Conservation (phyloP, 192 early-diverging fungal species). For the Physocladia obscura region DNA sequence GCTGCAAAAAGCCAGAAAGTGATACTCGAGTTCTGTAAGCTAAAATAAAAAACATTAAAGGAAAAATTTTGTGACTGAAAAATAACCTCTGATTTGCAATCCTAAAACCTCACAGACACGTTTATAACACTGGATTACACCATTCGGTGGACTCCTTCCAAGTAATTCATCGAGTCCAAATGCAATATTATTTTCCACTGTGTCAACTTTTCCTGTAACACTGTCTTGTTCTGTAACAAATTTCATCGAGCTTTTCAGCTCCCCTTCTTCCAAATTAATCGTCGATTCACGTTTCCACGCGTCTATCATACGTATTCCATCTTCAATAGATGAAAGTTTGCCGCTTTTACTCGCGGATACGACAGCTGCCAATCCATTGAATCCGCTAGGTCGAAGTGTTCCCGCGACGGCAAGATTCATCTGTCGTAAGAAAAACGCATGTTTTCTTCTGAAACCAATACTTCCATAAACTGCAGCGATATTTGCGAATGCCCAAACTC, state of each 20-base stretch:
- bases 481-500: conserved; percentile 50
- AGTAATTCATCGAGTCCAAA: no score
- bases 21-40: background rate
- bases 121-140: conserved; percentile 65
- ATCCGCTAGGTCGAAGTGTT: conserved; percentile 17
- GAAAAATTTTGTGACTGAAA: background rate
- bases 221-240: conserved; percentile 21
- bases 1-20: conserved; percentile 5
- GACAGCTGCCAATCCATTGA: background rate
- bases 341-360: background rate
- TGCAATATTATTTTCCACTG: background rate
- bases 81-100: conserved; percentile 51
- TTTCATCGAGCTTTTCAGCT: background rate
- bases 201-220: conserved; percentile 20
- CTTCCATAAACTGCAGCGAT: conserved; percentile 61
- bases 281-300: conserved; percentile 4
- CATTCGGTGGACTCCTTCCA: conserved; percentile 39
- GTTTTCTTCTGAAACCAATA: conserved; percentile 62
- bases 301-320: background rate
- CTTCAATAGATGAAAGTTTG: background rate
- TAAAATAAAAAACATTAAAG: background rate
- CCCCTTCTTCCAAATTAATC: conserved; percentile 13
- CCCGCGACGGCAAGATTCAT: conserved; percentile 42
- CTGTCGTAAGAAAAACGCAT: conserved; percentile 71
- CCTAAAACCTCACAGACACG: conserved; percentile 70